These are phyloP conservation scores for Batkoa obscura DNA, from an alignment of 371 early-diverging fungal genomes.

Conservation along the genomic window DNA sequence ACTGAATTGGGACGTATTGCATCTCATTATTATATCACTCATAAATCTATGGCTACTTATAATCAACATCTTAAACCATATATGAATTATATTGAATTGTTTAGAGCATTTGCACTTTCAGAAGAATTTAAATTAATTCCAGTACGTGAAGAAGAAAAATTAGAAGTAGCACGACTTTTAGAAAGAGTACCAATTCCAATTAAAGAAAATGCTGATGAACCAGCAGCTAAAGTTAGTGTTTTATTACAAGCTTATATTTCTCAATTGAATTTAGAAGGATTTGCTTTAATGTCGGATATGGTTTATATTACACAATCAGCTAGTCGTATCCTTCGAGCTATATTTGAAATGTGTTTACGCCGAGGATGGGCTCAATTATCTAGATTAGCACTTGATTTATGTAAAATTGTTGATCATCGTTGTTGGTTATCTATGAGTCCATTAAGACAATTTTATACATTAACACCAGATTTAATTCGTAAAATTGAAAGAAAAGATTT, in stretches of 20 bases:
- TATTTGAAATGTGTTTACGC: constrained; percentile 87
- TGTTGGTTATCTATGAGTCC: constrained; percentile 90
- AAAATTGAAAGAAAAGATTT: constrained; percentile 84
- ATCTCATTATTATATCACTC: constrained; percentile 83
- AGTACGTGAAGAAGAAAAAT: constrained; percentile 89
- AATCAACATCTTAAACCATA: constrained; percentile 82
- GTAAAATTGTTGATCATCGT: constrained; percentile 84
- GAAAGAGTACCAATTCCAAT: constrained; percentile 90
- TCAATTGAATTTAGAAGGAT: constrained; percentile 73
- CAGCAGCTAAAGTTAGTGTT: constrained; percentile 89
- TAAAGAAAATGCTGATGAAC: constrained; percentile 76
- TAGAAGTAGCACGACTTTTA: constrained; percentile 75
- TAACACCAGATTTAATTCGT: constrained; percentile 69
- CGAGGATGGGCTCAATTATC: constrained; percentile 91
- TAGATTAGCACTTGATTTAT: constrained; percentile 62
- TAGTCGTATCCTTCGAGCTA: constrained; percentile 80
- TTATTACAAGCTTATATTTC: constrained; percentile 88
- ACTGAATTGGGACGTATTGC: constrained; percentile 94
- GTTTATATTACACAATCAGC: constrained; percentile 93
- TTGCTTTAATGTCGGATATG: constrained; percentile 89
- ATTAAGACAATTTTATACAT: constrained; percentile 67
- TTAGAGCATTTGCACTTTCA: constrained; percentile 72
- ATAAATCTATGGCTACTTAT: constrained; percentile 79
- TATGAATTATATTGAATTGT: constrained; percentile 80
- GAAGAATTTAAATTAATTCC: constrained; percentile 91